Base-by-base conservation (phyloP, 2,329 filamentous ascomycete species). In the Neobulgaria alba region DNA sequence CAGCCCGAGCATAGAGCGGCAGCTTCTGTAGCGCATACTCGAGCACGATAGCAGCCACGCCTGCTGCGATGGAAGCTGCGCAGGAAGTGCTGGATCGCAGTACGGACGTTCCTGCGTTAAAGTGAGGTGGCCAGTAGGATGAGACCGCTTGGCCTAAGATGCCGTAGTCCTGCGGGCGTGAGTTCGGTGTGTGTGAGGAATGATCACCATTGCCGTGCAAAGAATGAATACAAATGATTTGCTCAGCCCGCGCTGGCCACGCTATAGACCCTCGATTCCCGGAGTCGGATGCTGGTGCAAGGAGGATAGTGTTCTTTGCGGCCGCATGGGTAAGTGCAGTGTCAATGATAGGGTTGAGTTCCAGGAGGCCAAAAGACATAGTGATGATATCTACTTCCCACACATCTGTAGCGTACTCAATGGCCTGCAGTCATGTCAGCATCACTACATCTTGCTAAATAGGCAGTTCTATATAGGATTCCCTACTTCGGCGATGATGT, bases 311-410 rank as follows among this genome's bases (percentile, higher is more conserved):
- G 5, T 16, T 15, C 10, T 15, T 33, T 3, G 5, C 10, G 3
- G 15, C 3, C 10, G 30, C 30, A 3, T 33, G 3, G 3, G 5
- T 3, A 3, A 33, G 15, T 3, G 30, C 30, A 3, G 3, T 3
- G 14, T 9, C 3, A 17, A 33, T 33, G 3, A 8, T 8, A 3
- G 18, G 17, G 2, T 3, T 7, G 15, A 8, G 17, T 9, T 14
- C 18, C n/a, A 8, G 12, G 17, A 42, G 38, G 10, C 44, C 48
- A 20, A 49, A 47, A 3, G 48, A 51, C 47, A 51, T 43, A 3
- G 41, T 36, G 5, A 51, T 47, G 20, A 51, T 46, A 31, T 50
- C 48, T 9, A 51, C 48, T 10, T 48, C 41, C 47, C 47, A 50
- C 33, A 19, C 15, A 1, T 23, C 29, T 2, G 36, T 29, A 36